Conservation (phyloP, 108 stramenopile genomes). For the Asterionellopsis glacialis region DNA sequence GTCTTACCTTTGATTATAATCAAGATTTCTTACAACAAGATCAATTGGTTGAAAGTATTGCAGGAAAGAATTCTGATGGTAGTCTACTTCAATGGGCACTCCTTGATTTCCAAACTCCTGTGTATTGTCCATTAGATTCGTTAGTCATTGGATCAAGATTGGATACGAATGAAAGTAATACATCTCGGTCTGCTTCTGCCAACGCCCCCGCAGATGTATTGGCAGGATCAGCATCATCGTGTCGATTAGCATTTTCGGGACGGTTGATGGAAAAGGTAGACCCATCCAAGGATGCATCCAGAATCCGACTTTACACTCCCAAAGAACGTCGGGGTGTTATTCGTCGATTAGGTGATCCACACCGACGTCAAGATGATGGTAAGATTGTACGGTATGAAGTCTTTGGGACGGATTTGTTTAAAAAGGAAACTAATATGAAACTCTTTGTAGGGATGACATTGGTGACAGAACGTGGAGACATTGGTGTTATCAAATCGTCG, state of each 20-base stretch:
- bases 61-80: constrained; percentile 14
- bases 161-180: constrained; percentile 67
- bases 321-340: constrained; percentile 71
- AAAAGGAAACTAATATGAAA: constrained; percentile 87
- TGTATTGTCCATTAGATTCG: constrained; percentile 82
- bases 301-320: constrained; percentile 67
- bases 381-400: constrained; percentile 80
- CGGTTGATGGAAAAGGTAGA: constrained; percentile 66
- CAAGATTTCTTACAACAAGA: constrained; percentile 84
- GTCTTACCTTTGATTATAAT: constrained; percentile 68
- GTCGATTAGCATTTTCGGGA: constrained; percentile 92
- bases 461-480: constrained; percentile 66
- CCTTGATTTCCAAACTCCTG: constrained; percentile 85
- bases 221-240: constrained; percentile 39
- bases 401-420: constrained; percentile 82
- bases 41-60: constrained; percentile 51
- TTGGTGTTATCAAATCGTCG: constrained; percentile 77
- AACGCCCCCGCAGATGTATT: neutral
- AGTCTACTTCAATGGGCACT: constrained; percentile 90
- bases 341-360: constrained; percentile 72
- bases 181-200: constrained; percentile 4
- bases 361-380: constrained; percentile 59
- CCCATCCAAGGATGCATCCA: constrained; percentile 26
- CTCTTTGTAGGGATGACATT: constrained; percentile 83
- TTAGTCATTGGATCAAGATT: constrained; percentile 91